Conservation (phyloP, 1,139 yeast species). For the Hyphopichia fennica region DNA sequence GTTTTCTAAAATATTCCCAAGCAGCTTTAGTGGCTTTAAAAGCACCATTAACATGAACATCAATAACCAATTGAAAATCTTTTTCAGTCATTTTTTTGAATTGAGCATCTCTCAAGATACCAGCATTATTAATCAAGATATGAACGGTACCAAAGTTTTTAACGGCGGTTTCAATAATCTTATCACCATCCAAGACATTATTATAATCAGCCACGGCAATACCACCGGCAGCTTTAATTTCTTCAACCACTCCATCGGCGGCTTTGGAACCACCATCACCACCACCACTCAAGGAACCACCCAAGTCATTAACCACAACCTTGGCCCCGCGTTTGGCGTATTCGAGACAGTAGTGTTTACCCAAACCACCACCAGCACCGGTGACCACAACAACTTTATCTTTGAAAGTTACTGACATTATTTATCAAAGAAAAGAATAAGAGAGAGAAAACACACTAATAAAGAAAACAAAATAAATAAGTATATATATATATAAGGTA, state of each 20-base stretch:
- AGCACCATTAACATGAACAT: slow-evolving; percentile 89
- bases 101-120: slow-evolving; percentile 76
- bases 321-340: slow-evolving; percentile 90
- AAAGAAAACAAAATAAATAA: too few species aligned
- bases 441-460: too few species aligned
- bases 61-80: slow-evolving; percentile 77
- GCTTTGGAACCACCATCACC: slow-evolving; percentile 73
- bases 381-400: slow-evolving; percentile 89
- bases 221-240: slow-evolving; percentile 76
- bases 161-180: slow-evolving; percentile 83
- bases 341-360: slow-evolving; percentile 82
- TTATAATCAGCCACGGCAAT: slow-evolving; percentile 92
- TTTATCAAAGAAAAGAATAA: too few species aligned
- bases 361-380: slow-evolving; percentile 98
- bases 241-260: slow-evolving; percentile 76
- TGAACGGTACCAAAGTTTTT: slow-evolving; percentile 88
- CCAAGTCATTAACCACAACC: slow-evolving; percentile 90
- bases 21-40: slow-evolving; percentile 85
- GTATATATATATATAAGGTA: too few species aligned
- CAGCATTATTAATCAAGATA: slow-evolving; percentile 90
- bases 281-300: slow-evolving; percentile 76
- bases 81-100: slow-evolving; percentile 81
- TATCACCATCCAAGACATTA: slow-evolving; percentile 85
- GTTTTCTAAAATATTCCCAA: slow-evolving; percentile 87
- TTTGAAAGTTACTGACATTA: slow-evolving; percentile 56